Conservation (phyloP, 73 alveolate species). For the Stentor coeruleus region DNA sequence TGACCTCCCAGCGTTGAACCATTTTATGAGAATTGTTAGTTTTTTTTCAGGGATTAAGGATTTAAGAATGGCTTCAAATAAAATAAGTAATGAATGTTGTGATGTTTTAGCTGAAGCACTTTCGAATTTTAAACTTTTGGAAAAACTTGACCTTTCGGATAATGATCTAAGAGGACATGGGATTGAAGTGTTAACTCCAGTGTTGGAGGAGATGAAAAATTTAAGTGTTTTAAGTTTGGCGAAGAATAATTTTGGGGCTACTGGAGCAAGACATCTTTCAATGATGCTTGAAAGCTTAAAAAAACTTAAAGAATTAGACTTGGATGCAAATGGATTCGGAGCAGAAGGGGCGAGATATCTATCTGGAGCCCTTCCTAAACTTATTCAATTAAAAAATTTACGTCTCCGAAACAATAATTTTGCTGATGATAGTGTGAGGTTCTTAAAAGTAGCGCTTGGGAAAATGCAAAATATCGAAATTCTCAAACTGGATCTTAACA, state of each 20-base stretch:
- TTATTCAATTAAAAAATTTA: neutral
- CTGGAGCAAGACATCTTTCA: conserved; percentile 11
- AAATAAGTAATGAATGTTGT: neutral
- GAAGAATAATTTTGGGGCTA: conserved; percentile 3
- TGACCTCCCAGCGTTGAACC: neutral
- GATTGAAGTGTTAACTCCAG: neutral
- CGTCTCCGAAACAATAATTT: conserved; percentile 12
- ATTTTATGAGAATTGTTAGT: neutral
- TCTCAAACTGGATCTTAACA: conserved; percentile 2
- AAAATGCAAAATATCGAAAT: conserved; percentile 6
- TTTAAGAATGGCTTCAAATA: neutral
- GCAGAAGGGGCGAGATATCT: conserved; percentile 20
- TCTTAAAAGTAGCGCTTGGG: conserved; percentile 2
- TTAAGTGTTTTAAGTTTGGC: neutral
- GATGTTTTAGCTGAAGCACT: conserved; percentile 17
- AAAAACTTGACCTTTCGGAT: neutral
- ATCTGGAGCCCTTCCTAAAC: neutral
- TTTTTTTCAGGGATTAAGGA: neutral
- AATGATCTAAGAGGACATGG: conserved; percentile 18
- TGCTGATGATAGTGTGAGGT: neutral
- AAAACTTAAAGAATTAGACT: neutral
- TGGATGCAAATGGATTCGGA: conserved; percentile 5
- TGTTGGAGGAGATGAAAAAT: neutral
- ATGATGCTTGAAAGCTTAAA: neutral
- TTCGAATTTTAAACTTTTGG: neutral